Conservation (phyloP, 1,139 yeast species). For the Lodderomyces theae region DNA sequence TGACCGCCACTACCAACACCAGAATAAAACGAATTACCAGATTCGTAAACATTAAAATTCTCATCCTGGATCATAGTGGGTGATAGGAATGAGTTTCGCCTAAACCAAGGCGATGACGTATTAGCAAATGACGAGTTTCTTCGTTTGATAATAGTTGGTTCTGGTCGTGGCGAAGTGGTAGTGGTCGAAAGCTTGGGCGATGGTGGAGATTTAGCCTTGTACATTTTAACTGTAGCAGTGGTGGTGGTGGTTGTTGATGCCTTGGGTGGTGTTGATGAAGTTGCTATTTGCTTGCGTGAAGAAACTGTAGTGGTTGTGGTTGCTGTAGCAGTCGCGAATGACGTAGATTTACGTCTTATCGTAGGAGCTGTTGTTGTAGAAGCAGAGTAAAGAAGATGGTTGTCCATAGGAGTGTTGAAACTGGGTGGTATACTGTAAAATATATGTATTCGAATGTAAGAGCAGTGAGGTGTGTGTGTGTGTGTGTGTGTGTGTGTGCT, state of each 20-base stretch:
- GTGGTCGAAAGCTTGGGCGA: background rate
- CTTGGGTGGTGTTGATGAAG: background rate
- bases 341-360: conserved; percentile 14
- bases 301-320: background rate
- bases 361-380: conserved; percentile 1
- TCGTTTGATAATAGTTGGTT: conserved; percentile 21
- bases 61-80: conserved; percentile 62
- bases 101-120: conserved; percentile 52
- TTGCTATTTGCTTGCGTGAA: conserved; percentile 1
- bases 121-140: conserved; percentile 47
- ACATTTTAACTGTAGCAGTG: background rate
- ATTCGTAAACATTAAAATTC: conserved; percentile 56
- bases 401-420: too few relatives aligned
- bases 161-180: conserved; percentile 16
- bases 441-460: too few relatives aligned
- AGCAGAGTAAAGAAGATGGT: background rate
- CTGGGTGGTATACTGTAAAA: too few relatives aligned
- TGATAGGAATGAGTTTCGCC: conserved; percentile 61
- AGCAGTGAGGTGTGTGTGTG: background rate
- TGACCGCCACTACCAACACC: conserved; percentile 14
- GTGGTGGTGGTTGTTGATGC: background rate
- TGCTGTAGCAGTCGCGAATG: conserved; percentile 8
- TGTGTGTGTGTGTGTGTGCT: too few relatives aligned
- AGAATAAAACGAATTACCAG: conserved; percentile 19
- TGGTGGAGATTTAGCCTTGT: background rate